Percentiles rank a stretch among this genome's conserved stretches.
phyloP scores from a whole-genome alignment of 1,284 basidiomycete species.

The Ustilago tritici region DNA sequence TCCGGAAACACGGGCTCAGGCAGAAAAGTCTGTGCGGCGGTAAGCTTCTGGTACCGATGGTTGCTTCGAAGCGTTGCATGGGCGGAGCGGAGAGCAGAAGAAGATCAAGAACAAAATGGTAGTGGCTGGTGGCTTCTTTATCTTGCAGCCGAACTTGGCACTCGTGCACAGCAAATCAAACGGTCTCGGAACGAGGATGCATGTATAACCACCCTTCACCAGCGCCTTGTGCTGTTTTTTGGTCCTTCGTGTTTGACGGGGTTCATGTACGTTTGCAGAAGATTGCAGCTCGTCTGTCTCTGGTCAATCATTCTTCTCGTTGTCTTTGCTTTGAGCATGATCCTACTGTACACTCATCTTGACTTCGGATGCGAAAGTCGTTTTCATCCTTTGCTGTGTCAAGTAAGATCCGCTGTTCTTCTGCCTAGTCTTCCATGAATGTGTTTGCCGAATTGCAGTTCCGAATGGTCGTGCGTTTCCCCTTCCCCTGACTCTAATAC shows the following conservation, averaged over 20 bases:
- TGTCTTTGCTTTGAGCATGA: background rate
- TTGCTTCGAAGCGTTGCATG: background rate
- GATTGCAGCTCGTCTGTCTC: background rate
- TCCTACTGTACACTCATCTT: background rate
- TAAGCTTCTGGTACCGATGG: background rate
- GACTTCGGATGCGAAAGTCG: constrained; percentile 1
- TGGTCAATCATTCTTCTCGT: background rate
- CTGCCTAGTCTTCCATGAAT: background rate
- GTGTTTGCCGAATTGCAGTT: background rate
- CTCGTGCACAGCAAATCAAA: background rate
- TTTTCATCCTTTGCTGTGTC: background rate
- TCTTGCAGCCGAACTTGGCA: background rate
- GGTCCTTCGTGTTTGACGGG: no score
- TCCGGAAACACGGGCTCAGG: background rate
- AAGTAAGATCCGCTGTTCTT: constrained; percentile 3
- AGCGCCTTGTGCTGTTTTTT: background rate
- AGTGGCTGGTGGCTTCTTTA: background rate
- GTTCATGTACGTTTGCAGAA: background rate
- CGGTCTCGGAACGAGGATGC: background rate
- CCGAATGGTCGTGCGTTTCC: background rate
- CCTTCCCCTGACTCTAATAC: background rate
- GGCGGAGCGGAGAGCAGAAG: background rate
- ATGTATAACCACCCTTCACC: background rate
- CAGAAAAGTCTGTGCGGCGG: background rate
- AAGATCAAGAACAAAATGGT: background rate